phyloP scores from a whole-genome alignment of 2,329 filamentous ascomycete species.

The Fusarium camptoceras region DNA sequence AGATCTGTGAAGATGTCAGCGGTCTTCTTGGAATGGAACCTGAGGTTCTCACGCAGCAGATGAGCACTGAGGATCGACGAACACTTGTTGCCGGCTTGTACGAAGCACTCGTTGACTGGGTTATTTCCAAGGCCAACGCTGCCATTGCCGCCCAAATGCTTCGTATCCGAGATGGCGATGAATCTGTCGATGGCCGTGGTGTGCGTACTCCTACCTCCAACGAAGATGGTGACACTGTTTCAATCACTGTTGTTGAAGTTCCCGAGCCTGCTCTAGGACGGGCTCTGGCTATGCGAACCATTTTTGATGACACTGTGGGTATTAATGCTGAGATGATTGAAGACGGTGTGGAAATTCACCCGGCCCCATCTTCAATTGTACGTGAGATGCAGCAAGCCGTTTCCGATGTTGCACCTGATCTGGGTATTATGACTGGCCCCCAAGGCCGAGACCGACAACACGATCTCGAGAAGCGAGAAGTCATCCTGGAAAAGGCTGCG shows the following conservation, averaged over 20 bases:
- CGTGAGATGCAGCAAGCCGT: slow-evolving; percentile 90
- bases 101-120: slow-evolving; percentile 94
- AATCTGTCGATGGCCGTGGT: slow-evolving; percentile 73
- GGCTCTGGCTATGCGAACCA: slow-evolving; percentile 86
- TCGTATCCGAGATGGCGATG: slow-evolving; percentile 72
- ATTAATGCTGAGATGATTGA: slow-evolving; percentile 98
- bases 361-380: slow-evolving; percentile 83
- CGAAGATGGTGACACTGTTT: slow-evolving; percentile 86
- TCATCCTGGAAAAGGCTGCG: slow-evolving; percentile 86
- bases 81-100: slow-evolving; percentile 88
- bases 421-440: slow-evolving; percentile 78
- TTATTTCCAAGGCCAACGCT: slow-evolving; percentile 88
- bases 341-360: slow-evolving; percentile 83
- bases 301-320: slow-evolving; percentile 92
- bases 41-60: slow-evolving; percentile 81
- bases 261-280: slow-evolving; percentile 84
- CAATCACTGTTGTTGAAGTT: slow-evolving; percentile 88
- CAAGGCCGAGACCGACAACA: slow-evolving; percentile 79
- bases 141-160: slow-evolving; percentile 82
- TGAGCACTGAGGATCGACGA: slow-evolving; percentile 85
- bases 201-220: slow-evolving; percentile 73
- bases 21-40: slow-evolving; percentile 88
- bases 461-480: slow-evolving; percentile 83
- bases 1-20: slow-evolving; percentile 90
- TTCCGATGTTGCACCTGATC: slow-evolving; percentile 78